These are phyloP conservation scores for Delonix regia DNA, from an alignment of 306 rosid genomes.

Conservation along the genomic window DNA sequence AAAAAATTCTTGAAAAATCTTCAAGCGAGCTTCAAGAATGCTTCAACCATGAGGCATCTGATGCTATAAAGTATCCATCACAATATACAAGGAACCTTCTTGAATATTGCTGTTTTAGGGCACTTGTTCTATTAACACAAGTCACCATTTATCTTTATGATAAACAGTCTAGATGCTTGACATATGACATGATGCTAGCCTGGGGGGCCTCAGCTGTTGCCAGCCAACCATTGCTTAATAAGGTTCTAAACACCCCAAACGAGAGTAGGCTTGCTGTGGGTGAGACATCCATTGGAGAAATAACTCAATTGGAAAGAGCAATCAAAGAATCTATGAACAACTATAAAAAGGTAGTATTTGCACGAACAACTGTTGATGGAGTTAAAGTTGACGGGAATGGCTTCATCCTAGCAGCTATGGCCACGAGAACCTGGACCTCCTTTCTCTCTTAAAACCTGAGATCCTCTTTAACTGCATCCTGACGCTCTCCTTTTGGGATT, in stretches of 20 bases:
- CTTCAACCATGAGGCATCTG: constrained; percentile 88
- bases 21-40: constrained; percentile 80
- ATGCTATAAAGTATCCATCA: constrained; percentile 70
- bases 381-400: constrained; percentile 99
- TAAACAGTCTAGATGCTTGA: constrained; percentile 78
- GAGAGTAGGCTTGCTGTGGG: constrained; percentile 78
- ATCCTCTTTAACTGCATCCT: too few species aligned
- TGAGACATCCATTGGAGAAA: constrained; percentile 88
- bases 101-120: constrained; percentile 92
- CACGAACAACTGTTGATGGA: constrained; percentile 89
- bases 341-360: constrained; percentile 81
- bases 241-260: constrained; percentile 54
- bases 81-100: constrained; percentile 80
- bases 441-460: too few species aligned
- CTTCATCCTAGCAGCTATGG: too few species aligned
- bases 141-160: constrained; percentile 71
- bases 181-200: constrained; percentile 94
- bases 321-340: constrained; percentile 75
- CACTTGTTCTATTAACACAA: constrained; percentile 75
- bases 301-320: constrained; percentile 73
- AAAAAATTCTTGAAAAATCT: constrained; percentile 75
- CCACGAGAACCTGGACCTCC: too few species aligned
- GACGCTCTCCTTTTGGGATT: too few species aligned
- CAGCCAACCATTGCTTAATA: constrained; percentile 70
- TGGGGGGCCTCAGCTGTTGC: constrained; percentile 88